phyloP scores from a whole-genome alignment of 108 stramenopile species.

The Pseudonitzschia multistriata region DNA sequence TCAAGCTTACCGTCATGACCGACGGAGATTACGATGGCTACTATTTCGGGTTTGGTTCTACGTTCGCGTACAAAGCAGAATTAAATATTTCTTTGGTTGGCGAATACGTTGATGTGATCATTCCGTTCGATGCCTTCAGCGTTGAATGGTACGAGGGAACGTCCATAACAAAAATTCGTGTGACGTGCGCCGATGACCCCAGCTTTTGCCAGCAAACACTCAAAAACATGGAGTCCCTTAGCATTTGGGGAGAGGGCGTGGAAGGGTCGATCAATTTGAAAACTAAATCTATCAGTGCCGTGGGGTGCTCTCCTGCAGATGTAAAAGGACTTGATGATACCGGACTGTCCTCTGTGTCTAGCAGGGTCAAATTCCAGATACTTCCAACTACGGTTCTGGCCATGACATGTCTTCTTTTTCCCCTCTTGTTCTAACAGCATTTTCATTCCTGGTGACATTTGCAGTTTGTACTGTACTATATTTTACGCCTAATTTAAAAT shows the following conservation, averaged over 20 bases:
- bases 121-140: conserved; percentile 41
- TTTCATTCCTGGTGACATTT: no score
- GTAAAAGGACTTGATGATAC: neutral
- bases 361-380: neutral
- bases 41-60: conserved; percentile 41
- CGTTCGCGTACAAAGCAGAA: conserved; percentile 35
- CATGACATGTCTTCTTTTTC: neutral
- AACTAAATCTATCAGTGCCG: conserved; percentile 34
- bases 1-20: conserved; percentile 25
- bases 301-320: conserved; percentile 25
- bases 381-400: neutral
- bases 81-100: conserved; percentile 18
- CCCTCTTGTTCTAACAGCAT: neutral
- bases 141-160: conserved; percentile 48
- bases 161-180: conserved; percentile 19
- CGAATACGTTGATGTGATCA: conserved; percentile 21
- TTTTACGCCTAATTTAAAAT: no score
- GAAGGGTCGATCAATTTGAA: conserved; percentile 36
- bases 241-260: conserved; percentile 51
- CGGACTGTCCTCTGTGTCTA: neutral
- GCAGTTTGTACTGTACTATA: no score
- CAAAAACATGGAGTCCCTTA: conserved; percentile 31
- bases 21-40: conserved; percentile 33
- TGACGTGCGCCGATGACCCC: conserved; percentile 35
- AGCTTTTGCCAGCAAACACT: conserved; percentile 30